Base-by-base conservation (phyloP, 176 grass and related monocot genomes). In the Tillandsia leiboldiana region DNA sequence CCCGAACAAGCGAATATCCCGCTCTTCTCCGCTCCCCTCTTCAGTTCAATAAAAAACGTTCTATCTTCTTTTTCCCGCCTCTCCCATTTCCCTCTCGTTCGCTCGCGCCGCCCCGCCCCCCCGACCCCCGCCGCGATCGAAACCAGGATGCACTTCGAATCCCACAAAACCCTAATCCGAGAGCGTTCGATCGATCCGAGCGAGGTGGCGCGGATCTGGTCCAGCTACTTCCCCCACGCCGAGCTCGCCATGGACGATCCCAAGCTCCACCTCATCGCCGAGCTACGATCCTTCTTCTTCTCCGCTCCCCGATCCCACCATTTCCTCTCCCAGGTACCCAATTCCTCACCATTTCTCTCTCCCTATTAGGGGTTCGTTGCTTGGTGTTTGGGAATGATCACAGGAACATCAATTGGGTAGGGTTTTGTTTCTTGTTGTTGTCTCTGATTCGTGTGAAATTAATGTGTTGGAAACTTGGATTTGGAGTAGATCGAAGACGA, bases 191-290 rank as follows among this genome's bases (percentile, higher is more conserved):
- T 63, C 53, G 57, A 26, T 63, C n/a, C 26, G 69, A 1, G 0
- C 28, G n/a, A 23, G 2, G 54, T 77, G 48, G 63, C 10, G 29
- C 11, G 0, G 48, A 73, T 96, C 77, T 96, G 87, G 87, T 48
- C 70, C 72, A 72, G 12, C 9, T 97, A 97, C 78, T 97, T 97
- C 76, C 89, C 79, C 8, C 76, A 85, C 26, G 27, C 72, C 26
- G 58, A 63, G 24, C 13, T 80, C 26, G 8, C 72, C 52, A 42
- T 68, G 49, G 62, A 17, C 63, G 81, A 83, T 61, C 76, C 8
- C 17, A 84, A 80, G 22, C 52, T 75, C 68, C n/a, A 47, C 17
- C 73, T 92, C 79, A 71, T 70, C 51, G 48, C 12, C 15, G 64
- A 66, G 18, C 76, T 92, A 52, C 29, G 48, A 8, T 29, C 42